These are phyloP conservation scores for Gigaspora rosea DNA, from an alignment of 192 early-diverging fungal genomes.

Conservation along the genomic window DNA sequence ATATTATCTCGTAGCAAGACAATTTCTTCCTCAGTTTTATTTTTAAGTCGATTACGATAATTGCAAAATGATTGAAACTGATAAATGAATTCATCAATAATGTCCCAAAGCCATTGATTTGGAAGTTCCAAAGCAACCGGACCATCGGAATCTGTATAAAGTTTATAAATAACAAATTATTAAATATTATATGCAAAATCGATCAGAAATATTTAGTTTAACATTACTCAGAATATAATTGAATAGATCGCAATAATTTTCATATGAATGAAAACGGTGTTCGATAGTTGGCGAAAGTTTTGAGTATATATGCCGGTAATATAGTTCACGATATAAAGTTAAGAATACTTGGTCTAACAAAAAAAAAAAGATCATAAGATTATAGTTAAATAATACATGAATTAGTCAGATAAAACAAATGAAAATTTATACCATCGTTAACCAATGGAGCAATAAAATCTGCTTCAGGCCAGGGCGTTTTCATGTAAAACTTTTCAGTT, in stretches of 20 bases:
- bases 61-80: conserved; percentile 98
- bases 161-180: no score
- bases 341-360: conserved; percentile 79
- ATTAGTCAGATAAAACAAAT: not conserved
- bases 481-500: conserved; percentile 89
- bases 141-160: conserved; percentile 63
- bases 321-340: conserved; percentile 94
- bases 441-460: conserved; percentile 79
- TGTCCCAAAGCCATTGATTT: conserved; percentile 99
- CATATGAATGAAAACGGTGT: conserved; percentile 88
- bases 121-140: conserved; percentile 92
- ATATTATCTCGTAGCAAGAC: conserved; percentile 80
- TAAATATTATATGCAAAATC: not conserved
- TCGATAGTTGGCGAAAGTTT: conserved; percentile 87
- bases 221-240: conserved; percentile 88
- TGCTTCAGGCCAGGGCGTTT: conserved; percentile 87
- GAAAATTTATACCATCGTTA: conserved; percentile 67
- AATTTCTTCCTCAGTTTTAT: conserved; percentile 79
- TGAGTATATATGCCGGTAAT: conserved; percentile 96
- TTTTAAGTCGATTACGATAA: conserved; percentile 85
- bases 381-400: no score
- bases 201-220: not conserved
- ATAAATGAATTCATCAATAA: conserved; percentile 99
- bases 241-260: conserved; percentile 97
- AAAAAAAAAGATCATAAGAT: not conserved